These are phyloP conservation scores for Fraxinus excelsior DNA, from an alignment of 257 asterid species.

Conservation along the genomic window DNA sequence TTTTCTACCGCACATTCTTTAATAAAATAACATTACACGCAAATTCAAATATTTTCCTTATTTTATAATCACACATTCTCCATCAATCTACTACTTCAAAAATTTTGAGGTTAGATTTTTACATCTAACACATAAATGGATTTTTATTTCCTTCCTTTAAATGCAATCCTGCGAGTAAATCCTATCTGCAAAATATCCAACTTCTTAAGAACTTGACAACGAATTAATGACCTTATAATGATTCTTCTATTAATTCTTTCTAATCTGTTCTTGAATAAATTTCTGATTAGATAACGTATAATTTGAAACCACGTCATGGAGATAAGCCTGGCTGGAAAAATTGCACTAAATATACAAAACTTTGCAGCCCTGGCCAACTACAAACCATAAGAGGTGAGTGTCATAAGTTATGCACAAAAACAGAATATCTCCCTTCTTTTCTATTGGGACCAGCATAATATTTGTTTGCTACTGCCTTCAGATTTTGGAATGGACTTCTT, in stretches of 20 bases:
- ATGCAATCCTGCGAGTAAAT: too few species aligned
- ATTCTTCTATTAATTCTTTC: not conserved
- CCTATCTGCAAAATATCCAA: not conserved
- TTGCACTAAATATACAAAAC: slow-evolving; percentile 3
- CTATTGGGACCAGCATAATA: too few species aligned
- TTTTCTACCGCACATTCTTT: too few species aligned
- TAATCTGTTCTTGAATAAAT: not conserved
- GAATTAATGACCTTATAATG: too few species aligned
- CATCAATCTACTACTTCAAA: too few species aligned
- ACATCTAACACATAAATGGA: too few species aligned
- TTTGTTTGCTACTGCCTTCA: not conserved
- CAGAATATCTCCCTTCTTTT: too few species aligned
- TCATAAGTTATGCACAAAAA: not conserved
- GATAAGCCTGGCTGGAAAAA: slow-evolving; percentile 8
- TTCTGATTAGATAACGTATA: slow-evolving; percentile 5
- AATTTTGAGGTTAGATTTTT: too few species aligned
- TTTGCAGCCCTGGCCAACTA: not conserved
- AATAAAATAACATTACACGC: too few species aligned
- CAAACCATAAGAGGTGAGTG: not conserved
- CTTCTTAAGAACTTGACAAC: not conserved
- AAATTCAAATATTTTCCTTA: too few species aligned
- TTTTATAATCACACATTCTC: too few species aligned
- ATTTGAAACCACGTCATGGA: slow-evolving; percentile 3
- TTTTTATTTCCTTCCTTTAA: too few species aligned
- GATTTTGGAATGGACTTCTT: slow-evolving; percentile 24